These are phyloP conservation scores for Hanseniaspora guilliermondii DNA, from an alignment of 805 yeast species.

Conservation along the genomic window DNA sequence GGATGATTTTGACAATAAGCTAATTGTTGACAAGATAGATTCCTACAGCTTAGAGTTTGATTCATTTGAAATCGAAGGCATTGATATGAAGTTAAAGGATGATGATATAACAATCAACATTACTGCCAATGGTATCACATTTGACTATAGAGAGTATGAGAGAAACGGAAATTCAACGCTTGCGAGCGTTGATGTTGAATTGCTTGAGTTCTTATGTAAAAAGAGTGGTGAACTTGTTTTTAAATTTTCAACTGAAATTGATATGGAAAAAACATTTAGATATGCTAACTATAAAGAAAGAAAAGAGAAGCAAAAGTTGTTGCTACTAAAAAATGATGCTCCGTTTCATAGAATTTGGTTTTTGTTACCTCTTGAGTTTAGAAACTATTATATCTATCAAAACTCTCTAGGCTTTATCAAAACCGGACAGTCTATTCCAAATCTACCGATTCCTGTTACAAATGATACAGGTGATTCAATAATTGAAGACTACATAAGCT, in stretches of 20 bases:
- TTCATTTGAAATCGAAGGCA: constrained; percentile 39
- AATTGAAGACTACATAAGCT: constrained; percentile 28
- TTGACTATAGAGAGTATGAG: constrained; percentile 56
- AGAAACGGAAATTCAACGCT: constrained; percentile 51
- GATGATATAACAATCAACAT: constrained; percentile 23
- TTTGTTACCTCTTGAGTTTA: constrained; percentile 40
- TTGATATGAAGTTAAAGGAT: constrained; percentile 34
- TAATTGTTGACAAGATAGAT: constrained; percentile 43
- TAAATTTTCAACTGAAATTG: constrained; percentile 44
- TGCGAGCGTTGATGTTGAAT: constrained; percentile 39
- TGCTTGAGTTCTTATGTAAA: constrained; percentile 26
- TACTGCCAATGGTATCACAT: constrained; percentile 21
- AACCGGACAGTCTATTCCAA: constrained; percentile 54
- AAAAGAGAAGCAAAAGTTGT: constrained; percentile 46
- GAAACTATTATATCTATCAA: constrained; percentile 35
- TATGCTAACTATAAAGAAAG: constrained; percentile 37
- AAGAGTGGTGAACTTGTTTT: constrained; percentile 26
- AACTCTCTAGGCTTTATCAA: constrained; percentile 39
- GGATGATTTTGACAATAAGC: constrained; percentile 62
- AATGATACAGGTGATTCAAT: constrained; percentile 36
- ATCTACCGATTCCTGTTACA: constrained; percentile 48
- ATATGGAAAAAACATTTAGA: constrained; percentile 47
- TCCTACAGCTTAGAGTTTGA: constrained; percentile 61
- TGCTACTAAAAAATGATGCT: constrained; percentile 59
- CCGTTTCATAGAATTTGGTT: constrained; percentile 75